Base-by-base conservation (phyloP, 768 basidiomycete species). In the Hirschioporus abietinus region DNA sequence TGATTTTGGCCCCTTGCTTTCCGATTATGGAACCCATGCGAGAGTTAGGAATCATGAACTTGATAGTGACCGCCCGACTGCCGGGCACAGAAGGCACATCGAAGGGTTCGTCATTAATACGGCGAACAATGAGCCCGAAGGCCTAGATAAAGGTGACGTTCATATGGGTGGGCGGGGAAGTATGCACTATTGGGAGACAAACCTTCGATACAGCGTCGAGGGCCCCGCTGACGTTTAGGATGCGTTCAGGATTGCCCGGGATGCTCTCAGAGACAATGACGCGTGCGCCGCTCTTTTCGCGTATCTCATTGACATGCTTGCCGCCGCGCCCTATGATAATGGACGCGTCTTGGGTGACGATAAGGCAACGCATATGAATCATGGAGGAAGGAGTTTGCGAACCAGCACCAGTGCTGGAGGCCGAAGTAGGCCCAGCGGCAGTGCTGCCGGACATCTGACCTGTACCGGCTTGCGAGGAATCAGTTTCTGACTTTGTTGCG, bases 21-120 rank as follows among this genome's bases (percentile, higher is more conserved):
- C 97, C 97, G 73, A 99, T 99, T 68, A 98, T 95, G 20, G 95
- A 97, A 58, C 96, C 96, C 96, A 99, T 99, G 67, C 96, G 91
- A 10, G 95, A 96, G 78, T 99, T 98, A 70, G 96, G 96, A 66
- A 99, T 97, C 91, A 99, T 98, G 75, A 95, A 99, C 77, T 99
- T 98, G 84, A 99, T 99, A 34, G 97, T 99, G 65, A 99, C 97
- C 30, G 97, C 96, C 67, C 96, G 88, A 74, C 95, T 97, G 67
- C 97, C 97, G 60, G 97, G 97, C 6, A 99, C 93, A 36, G 96
- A 99, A 24, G 97, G 94, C 60, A 93, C 90, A 73, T 98, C 97
- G 78, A 97, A 99, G 1, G 97, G 96, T 76, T 99, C 97, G 74
- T 99, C 97, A 75, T 99, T 99, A 78, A 99, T 99, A 71, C 96